Percentiles rank a stretch among this genome's conserved stretches.
These are phyloP conservation scores for Podosphaera fusca DNA, from an alignment of 2,329 filamentous ascomycete species.

Conservation along the genomic window DNA sequence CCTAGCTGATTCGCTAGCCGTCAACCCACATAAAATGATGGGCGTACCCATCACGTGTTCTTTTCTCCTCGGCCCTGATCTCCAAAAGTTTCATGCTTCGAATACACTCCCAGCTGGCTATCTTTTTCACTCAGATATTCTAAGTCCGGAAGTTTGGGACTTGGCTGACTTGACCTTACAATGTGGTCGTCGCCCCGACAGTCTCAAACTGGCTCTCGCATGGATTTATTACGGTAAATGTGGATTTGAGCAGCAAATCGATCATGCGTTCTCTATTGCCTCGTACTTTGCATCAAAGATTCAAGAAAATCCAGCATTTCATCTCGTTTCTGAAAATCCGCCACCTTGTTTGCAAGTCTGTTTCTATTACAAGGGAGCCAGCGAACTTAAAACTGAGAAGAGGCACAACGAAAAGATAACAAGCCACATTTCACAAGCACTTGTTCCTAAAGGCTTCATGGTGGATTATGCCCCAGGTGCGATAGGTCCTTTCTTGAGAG, in stretches of 20 bases:
- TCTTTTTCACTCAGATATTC: slow-evolving; percentile 40
- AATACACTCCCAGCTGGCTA: slow-evolving; percentile 80
- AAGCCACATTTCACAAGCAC: slow-evolving; percentile 25
- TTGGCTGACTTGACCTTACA: slow-evolving; percentile 82
- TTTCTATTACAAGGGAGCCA: slow-evolving; percentile 58
- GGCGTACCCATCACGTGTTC: slow-evolving; percentile 77
- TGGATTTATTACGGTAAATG: slow-evolving; percentile 73
- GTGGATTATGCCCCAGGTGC: slow-evolving; percentile 28
- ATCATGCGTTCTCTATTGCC: slow-evolving; percentile 50
- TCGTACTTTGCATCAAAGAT: slow-evolving; percentile 42
- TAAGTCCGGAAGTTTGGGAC: slow-evolving; percentile 50
- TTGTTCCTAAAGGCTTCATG: slow-evolving; percentile 43
- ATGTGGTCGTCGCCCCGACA: slow-evolving; percentile 70
- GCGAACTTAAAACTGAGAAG: slow-evolving; percentile 21
- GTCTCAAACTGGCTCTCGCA: slow-evolving; percentile 63
- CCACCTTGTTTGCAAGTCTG: slow-evolving; percentile 84
- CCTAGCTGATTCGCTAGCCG: slow-evolving; percentile 57
- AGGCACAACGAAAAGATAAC: slow-evolving; percentile 30
- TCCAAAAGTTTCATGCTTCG: slow-evolving; percentile 54
- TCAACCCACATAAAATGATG: slow-evolving; percentile 97
- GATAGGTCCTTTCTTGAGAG: slow-evolving; percentile 44
- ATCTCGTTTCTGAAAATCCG: slow-evolving; percentile 50
- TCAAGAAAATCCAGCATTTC: slow-evolving; percentile 32
- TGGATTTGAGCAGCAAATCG: slow-evolving; percentile 48
- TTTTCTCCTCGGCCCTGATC: slow-evolving; percentile 60